Evolutionary conservation across 139 green algal genomes (phyloP), one percentile per base, ranked within the genome.

Genomic region (Marvania coccoides): DNA sequence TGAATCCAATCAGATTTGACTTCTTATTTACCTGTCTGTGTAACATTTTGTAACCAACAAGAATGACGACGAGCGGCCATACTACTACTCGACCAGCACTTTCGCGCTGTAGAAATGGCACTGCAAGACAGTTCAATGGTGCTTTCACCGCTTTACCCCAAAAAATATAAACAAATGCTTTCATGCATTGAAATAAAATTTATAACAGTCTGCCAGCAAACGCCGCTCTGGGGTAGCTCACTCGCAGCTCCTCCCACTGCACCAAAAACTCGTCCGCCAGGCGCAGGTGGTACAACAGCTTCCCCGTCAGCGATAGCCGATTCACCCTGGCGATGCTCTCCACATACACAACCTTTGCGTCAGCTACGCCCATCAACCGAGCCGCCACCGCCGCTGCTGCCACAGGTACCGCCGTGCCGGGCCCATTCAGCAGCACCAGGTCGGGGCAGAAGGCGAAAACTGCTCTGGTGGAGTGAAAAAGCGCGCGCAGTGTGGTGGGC

Each of bases 351-450:
- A 96, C 79, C 60, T 65, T 63, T 13, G 47, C 69, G 30, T 64
- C 23, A 2, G 26, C 7, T 19, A 87, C 8, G 0, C 73, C 51
- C 15, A 90, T 60, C 39, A 78, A 13, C 79, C 80, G 76, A 36
- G 71, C 69, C 14, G 83, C 1, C 28, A 79, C 63, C 1, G 81
- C 83, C 15, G 79, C 74, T 0, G 81, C 63, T 56, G 74, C 87
- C 4, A 96, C 70, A 23, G 90, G 90, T 40, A 96, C 82, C 65
- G 87, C 94, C 14, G 90, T 96, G 0, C 90, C 90, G 2, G 90
- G 90, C 0, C 90, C 90, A 58, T 96, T 96, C 13, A 87, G 75
- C 42, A 96, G 67, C 19, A 95, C 58, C 74, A 89, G 66, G 8
- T 9, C 19, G 34, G 63, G 46, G 8, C 23, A 7, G 9, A 39